Base-by-base conservation (phyloP, 768 basidiomycete genomes). In the Trametes gibbosa region DNA sequence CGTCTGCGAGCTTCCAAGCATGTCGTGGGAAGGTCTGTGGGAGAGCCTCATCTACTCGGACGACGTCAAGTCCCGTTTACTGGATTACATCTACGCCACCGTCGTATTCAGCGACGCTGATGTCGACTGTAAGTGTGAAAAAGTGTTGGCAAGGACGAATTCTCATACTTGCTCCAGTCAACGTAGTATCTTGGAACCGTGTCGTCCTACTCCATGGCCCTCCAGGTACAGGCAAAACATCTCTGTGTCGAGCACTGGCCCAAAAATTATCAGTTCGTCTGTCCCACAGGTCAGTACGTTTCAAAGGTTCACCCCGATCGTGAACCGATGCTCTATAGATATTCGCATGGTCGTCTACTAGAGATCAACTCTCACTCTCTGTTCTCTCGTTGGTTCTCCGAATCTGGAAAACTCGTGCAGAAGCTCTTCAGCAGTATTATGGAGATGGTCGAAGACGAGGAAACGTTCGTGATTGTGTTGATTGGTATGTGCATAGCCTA, bases 341-440 rank as follows among this genome's bases (percentile, higher is more conserved):
- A 97, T 70, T 78, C 89, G 0, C 82, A 90, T 72, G 84, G 92
- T 35, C 90, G 93, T 46, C 78, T 99, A 12, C 82, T 99, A 45
- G 97, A 99, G 72, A 97, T 99, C 68, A 98, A 98, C 70, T 95
- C 97, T 0, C 97, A 98, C 74, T 98, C 95, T 1, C 81, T 99
- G 16, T 98, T 99, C 72, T 95, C 93, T 16, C 91, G 95, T 66
- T 99, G 97, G 96, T 99, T 98, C 75, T 98, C 95, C 0, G 97
- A 99, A 70, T 97, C 95, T 0, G 97, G 97, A 16, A 99, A 99
- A 72, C 84, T 99, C 27, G 97, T 99, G 1, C 96, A 98, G 68
- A 84, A 90, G 47, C 78, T 99, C 17, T 99, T 98, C 70, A 83
- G 80, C 39, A 90, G 82, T 58, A 93, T 99, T 56, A 90, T 82